Evolutionary conservation across 176 grass and related monocot species (phyloP).

Genomic region (Melocanna baccifera): DNA sequence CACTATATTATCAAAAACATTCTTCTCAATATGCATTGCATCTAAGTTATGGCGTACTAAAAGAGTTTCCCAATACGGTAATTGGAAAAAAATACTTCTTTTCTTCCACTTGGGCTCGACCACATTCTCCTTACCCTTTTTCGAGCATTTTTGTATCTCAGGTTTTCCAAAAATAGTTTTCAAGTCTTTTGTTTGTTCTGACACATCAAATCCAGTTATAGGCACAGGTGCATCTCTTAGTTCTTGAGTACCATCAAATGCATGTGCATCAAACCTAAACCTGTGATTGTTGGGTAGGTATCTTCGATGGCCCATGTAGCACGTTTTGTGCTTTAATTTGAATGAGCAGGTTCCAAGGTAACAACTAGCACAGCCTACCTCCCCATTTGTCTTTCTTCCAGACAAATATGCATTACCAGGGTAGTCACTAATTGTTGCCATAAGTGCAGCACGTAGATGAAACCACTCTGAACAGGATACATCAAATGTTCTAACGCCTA

Average conservation of each 20-base stretch:
- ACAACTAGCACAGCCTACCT: not conserved
- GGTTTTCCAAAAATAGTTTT: not conserved
- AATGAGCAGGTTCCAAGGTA: not conserved
- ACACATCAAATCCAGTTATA: not conserved
- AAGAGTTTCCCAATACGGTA: no score
- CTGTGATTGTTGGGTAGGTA: not conserved
- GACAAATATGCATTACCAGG: not conserved
- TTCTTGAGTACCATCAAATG: not conserved
- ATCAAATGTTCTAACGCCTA: no score
- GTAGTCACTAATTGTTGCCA: not conserved
- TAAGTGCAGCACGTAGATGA: not conserved
- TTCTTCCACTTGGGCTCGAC: not conserved
- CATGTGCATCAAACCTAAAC: not conserved
- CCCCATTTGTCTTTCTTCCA: not conserved
- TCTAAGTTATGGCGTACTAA: no score
- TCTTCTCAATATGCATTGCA: not conserved
- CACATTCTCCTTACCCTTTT: no score
- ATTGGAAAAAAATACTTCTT: not conserved
- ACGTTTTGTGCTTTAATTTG: not conserved
- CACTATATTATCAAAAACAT: not conserved
- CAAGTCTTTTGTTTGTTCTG: not conserved
- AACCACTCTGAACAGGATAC: no score
- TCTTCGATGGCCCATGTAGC: not conserved
- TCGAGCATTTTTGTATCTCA: no score
- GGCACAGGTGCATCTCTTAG: not conserved